A percentile compares a stretch with the other conserved stretches of the same genome.
Evolutionary conservation across 169 alveolate genomes (phyloP).

Genomic region (Theileria orientalis): DNA sequence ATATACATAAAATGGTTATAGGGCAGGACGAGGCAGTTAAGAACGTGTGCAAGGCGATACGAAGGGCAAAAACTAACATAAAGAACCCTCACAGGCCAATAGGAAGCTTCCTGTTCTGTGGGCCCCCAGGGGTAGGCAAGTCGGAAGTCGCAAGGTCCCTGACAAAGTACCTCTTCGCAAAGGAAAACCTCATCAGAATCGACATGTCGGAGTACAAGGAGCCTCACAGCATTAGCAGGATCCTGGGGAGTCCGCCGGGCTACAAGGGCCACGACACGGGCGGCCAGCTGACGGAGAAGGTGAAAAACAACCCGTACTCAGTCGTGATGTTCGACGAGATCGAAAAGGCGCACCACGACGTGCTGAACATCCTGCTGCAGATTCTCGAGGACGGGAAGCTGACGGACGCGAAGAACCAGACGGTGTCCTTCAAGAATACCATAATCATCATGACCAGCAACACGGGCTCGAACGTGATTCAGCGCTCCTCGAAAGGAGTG

Average conservation of each 20-base stretch:
- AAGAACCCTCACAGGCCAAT: constrained; percentile 86
- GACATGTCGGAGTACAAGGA: constrained; percentile 90
- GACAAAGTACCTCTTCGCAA: constrained; percentile 79
- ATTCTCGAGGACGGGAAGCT: constrained; percentile 79
- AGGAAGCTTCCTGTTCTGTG: constrained; percentile 84
- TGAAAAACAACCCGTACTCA: constrained; percentile 58
- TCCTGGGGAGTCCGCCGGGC: constrained; percentile 91
- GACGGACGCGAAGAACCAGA: constrained; percentile 83
- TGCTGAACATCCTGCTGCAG: constrained; percentile 73
- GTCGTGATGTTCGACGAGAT: constrained; percentile 86
- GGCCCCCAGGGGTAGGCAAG: constrained; percentile 88
- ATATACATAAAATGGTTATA: constrained; percentile 66
- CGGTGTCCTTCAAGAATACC: constrained; percentile 82
- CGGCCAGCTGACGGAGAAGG: constrained; percentile 80
- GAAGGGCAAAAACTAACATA: constrained; percentile 77
- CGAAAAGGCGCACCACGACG: constrained; percentile 87
- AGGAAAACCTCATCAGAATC: constrained; percentile 76
- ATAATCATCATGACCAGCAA: constrained; percentile 85
- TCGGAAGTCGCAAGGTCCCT: constrained; percentile 86
- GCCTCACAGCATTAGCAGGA: constrained; percentile 82
- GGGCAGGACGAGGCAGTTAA: constrained; percentile 77
- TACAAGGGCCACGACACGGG: constrained; percentile 88
- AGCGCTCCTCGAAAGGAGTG: constrained; percentile 39
- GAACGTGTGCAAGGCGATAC: constrained; percentile 68
- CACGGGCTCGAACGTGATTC: constrained; percentile 76